These are phyloP conservation scores for Lentinula detonsa DNA, from an alignment of 768 basidiomycete genomes.

Conservation along the genomic window DNA sequence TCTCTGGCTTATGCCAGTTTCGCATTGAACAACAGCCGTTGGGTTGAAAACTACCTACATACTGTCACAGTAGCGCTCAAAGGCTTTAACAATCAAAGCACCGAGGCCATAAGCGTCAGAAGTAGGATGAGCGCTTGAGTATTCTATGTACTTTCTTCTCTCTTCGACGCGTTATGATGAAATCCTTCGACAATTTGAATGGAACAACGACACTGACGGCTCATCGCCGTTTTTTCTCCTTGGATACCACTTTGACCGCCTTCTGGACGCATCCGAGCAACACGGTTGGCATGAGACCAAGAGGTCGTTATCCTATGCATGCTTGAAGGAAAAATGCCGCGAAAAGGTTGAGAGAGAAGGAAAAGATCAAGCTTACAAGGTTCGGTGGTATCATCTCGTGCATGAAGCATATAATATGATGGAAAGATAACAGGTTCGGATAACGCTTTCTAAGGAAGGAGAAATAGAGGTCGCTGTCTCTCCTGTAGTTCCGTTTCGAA, in stretches of 20 bases:
- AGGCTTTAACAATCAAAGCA: too few relatives aligned
- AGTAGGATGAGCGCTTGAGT: too few relatives aligned
- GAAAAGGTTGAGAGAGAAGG: conserved; percentile 29
- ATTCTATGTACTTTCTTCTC: conserved; percentile 23
- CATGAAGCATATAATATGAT: neutral
- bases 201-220: conserved; percentile 53
- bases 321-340: conserved; percentile 39
- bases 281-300: conserved; percentile 44
- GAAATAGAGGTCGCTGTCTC: conserved; percentile 27
- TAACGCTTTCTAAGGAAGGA: conserved; percentile 38
- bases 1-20: too few relatives aligned
- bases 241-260: conserved; percentile 53
- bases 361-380: conserved; percentile 24
- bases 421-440: conserved; percentile 39
- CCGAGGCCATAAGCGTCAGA: too few relatives aligned
- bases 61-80: too few relatives aligned
- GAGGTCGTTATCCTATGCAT: conserved; percentile 27
- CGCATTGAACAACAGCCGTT: too few relatives aligned
- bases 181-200: conserved; percentile 33
- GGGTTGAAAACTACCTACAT: too few relatives aligned
- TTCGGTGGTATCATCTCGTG: conserved; percentile 9
- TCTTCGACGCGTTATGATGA: conserved; percentile 59
- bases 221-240: conserved; percentile 62
- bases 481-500: conserved; percentile 22
- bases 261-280: conserved; percentile 40